Evolutionary conservation across 192 early-diverging fungal species (phyloP).

Genomic region (Backusella luteola): DNA sequence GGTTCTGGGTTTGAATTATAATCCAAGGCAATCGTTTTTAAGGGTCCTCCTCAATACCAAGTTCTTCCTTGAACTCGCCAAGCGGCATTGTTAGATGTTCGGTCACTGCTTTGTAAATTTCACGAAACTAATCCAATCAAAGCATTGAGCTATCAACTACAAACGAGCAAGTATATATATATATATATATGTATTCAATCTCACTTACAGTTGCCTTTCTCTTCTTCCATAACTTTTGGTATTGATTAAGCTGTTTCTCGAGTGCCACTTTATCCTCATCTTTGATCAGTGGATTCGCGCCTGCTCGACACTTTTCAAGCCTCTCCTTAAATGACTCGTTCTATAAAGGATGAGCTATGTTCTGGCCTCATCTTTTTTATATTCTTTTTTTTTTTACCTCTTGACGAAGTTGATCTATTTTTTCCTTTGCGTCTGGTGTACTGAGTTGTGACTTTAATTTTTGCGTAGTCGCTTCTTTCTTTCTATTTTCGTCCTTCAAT

Average conservation of each 20-base stretch:
- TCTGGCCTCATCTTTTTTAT: no score
- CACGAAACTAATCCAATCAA: neutral
- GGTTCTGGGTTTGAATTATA: neutral
- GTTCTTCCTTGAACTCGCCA: neutral
- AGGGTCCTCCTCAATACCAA: conserved; percentile 18
- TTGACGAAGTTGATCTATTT: neutral
- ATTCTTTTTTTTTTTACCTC: neutral
- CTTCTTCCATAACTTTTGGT: conserved; percentile 7
- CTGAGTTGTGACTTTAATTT: conserved; percentile 8
- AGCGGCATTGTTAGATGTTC: conserved; percentile 1
- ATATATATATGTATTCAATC: no score
- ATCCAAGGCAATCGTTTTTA: neutral
- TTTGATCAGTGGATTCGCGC: neutral
- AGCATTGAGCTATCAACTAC: neutral
- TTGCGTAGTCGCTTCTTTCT: neutral
- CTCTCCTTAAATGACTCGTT: neutral
- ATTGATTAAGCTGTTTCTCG: neutral
- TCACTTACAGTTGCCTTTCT: conserved; percentile 9
- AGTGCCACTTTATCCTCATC: neutral
- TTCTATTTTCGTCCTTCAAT: neutral
- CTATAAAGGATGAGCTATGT: neutral
- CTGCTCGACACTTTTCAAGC: neutral
- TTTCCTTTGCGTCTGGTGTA: neutral
- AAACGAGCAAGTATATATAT: no score
- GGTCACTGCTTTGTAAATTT: neutral